Conservation (phyloP, 352 stramenopile species). For the Phytophthora crassamura region DNA sequence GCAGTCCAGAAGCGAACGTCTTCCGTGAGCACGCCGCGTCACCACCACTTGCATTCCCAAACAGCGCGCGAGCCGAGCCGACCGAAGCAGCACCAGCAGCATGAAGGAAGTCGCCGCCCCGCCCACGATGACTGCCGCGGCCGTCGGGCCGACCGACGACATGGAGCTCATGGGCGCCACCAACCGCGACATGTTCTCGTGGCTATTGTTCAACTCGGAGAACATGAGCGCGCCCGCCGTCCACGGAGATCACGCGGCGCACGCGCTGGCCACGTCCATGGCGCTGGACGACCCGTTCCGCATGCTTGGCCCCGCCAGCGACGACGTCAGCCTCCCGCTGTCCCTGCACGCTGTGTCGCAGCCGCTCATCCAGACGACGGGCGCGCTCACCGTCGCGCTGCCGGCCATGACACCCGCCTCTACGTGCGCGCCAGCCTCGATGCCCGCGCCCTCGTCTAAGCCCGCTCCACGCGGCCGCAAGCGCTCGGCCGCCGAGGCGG, state of each 20-base stretch:
- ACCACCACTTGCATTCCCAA: slow-evolving; percentile 23
- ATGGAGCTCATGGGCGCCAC: slow-evolving; percentile 73
- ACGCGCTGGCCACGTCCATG: slow-evolving; percentile 40
- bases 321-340: slow-evolving; percentile 53
- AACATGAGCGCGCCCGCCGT: slow-evolving; percentile 52
- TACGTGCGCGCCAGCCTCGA: slow-evolving; percentile 13
- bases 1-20: slow-evolving; percentile 12
- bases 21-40: slow-evolving; percentile 41
- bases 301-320: slow-evolving; percentile 47
- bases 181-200: slow-evolving; percentile 89
- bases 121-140: slow-evolving; percentile 27
- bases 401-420: slow-evolving; percentile 27
- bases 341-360: slow-evolving; percentile 37
- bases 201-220: slow-evolving; percentile 88
- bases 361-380: slow-evolving; percentile 36
- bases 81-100: not conserved
- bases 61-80: not conserved
- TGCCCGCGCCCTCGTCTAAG: slow-evolving; percentile 35
- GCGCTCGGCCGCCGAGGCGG: slow-evolving; percentile 47
- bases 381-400: slow-evolving; percentile 30
- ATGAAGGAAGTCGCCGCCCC: slow-evolving; percentile 36
- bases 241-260: slow-evolving; percentile 4
- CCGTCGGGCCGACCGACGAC: slow-evolving; percentile 43
- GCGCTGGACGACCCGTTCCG: slow-evolving; percentile 71
- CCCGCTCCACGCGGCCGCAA: slow-evolving; percentile 56